Evolutionary conservation across 2,329 filamentous ascomycete species (phyloP).

Genomic region (Ophiosphaerella narmari): DNA sequence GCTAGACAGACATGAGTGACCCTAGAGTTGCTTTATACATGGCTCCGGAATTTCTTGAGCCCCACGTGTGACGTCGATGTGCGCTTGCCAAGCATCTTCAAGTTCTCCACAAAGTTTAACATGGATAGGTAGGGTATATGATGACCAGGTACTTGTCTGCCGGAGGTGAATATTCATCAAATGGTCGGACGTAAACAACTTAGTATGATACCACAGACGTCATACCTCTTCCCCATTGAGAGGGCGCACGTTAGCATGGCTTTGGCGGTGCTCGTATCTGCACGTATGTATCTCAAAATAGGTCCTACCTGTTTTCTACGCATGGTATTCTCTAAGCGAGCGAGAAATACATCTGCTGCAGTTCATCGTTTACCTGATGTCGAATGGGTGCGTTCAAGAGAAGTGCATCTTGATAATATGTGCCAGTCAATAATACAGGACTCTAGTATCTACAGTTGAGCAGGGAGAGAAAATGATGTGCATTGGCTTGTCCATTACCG

Average conservation of each 20-base stretch:
- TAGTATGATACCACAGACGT: neutral
- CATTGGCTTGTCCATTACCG: no score
- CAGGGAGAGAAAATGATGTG: no score
- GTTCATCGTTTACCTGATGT: neutral
- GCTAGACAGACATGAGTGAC: no score
- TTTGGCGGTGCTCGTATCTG: conserved; percentile 1
- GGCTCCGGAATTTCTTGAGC: neutral
- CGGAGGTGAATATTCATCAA: neutral
- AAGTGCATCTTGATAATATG: no score
- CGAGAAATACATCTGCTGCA: neutral
- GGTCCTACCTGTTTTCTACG: neutral
- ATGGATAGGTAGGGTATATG: neutral
- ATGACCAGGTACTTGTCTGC: neutral
- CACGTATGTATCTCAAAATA: neutral
- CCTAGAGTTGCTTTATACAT: neutral
- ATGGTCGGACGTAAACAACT: neutral
- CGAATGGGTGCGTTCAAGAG: no score
- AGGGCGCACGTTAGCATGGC: neutral
- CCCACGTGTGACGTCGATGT: conserved; percentile 11
- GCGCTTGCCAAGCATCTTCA: neutral
- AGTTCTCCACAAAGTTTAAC: neutral
- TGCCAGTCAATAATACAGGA: no score
- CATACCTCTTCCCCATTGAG: conserved; percentile 1
- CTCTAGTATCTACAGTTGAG: no score
- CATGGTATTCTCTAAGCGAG: neutral